Evolutionary conservation across 805 yeast species (phyloP), one percentile per base, ranked within the genome.

Genomic region (Diddensiella caesifluorescens): DNA sequence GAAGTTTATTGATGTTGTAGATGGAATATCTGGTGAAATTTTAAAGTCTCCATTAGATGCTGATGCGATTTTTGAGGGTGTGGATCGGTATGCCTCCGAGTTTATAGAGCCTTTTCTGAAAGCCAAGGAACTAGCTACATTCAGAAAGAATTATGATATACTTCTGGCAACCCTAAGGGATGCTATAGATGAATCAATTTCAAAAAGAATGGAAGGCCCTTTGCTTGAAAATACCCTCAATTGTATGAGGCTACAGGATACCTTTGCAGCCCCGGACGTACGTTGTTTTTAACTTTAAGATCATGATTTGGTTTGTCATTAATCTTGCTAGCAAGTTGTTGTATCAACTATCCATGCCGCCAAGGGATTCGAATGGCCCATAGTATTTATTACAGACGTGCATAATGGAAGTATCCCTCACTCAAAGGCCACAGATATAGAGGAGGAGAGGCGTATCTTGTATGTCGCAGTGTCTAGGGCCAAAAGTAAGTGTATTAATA

Each of bases 361-460:
- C 1, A 90, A 90, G 59, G 98, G 98, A 0, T 67, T 89, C 1
- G 97, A 90, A 59, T 90, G 97, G 97, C 89, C 95, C 0, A 76
- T 83, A 9, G 97, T 90, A 0, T 85, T 87, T 56, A 36, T 50
- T 5, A 34, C 50, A 10, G 42, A 39, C 21, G 46, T 30, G 19
- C 15, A 20, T 13, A 45, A 48, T 16, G 18, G 35, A 6, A 37
- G 33, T 27, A 16, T 57, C 48, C 40, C 56, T 2, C 10, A 27
- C 1, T 13, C 16, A 2, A 15, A 32, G 12, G 30, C 35, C n/a
- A 32, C 28, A 4, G 38, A 39, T 1, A 26, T 40, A 13, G 50
- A 46, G 2, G 53, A 49, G 19, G 57, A 56, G 41, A 38, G 43
- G 16, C 38, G 55, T 16, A 36, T 56, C 26, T 46, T 53, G 12